phyloP scores from a whole-genome alignment of 2,329 filamentous ascomycete genomes.

The Bipolaris cookei region DNA sequence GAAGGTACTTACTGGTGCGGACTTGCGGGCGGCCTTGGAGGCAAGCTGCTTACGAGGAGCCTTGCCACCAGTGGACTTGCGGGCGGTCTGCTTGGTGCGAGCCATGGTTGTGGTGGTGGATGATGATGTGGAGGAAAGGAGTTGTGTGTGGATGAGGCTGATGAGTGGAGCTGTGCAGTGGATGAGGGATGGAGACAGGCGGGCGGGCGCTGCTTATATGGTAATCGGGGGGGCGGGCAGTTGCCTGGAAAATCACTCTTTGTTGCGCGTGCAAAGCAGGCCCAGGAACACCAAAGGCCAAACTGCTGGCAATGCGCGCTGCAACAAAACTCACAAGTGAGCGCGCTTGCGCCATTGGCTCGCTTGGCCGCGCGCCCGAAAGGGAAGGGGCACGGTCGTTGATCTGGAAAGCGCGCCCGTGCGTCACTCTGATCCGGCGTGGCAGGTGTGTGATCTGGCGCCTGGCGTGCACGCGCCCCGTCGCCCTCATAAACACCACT shows the following conservation, averaged over 20 bases:
- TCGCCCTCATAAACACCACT: slow-evolving; percentile 35
- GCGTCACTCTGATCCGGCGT: slow-evolving; percentile 42
- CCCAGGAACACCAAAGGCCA: slow-evolving; percentile 35
- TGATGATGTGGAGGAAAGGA: slow-evolving; percentile 33
- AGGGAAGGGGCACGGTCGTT: slow-evolving; percentile 40
- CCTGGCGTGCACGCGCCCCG: slow-evolving; percentile 27
- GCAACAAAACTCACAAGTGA: slow-evolving; percentile 31
- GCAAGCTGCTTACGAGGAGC: slow-evolving; percentile 90
- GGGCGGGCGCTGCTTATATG: slow-evolving; percentile 50
- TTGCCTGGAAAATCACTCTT: slow-evolving; percentile 46
- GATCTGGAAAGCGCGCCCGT: slow-evolving; percentile 42
- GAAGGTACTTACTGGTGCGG: slow-evolving; percentile 65
- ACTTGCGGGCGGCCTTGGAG: slow-evolving; percentile 99
- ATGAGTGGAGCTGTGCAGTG: slow-evolving; percentile 44
- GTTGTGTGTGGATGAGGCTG: slow-evolving; percentile 23
- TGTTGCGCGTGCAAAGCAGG: slow-evolving; percentile 34
- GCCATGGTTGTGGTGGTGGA: slow-evolving; percentile 52
- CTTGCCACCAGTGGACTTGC: slow-evolving; percentile 70
- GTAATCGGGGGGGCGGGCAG: slow-evolving; percentile 40
- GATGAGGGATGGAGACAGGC: slow-evolving; percentile 43
- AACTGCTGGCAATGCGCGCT: slow-evolving; percentile 26
- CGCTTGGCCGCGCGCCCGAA: slow-evolving; percentile 30
- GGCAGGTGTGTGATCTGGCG: slow-evolving; percentile 36
- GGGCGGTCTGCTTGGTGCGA: slow-evolving; percentile 63
- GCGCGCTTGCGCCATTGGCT: slow-evolving; percentile 29